Evolutionary conservation across 2,329 filamentous ascomycete genomes (phyloP).

Genomic region (Raffaelea albimanens): DNA sequence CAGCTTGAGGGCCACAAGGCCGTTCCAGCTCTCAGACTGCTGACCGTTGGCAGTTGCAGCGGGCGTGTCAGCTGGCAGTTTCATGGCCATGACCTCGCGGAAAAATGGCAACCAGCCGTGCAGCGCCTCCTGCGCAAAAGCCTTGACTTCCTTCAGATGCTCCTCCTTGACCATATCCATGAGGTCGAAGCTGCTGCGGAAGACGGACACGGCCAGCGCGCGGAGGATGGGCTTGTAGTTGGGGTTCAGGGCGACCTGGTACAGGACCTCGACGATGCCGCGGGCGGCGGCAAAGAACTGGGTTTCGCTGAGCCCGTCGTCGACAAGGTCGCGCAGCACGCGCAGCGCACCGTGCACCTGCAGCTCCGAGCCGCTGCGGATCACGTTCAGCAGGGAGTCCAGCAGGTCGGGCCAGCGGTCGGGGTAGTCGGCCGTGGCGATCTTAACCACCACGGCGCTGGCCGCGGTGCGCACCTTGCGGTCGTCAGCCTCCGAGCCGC

Average conservation of each 20-base stretch:
- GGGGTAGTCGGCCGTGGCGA: constrained; percentile 86
- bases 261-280: constrained; percentile 76
- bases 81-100: constrained; percentile 63
- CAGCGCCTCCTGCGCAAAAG: constrained; percentile 80
- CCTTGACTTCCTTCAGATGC: constrained; percentile 75
- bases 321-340: constrained; percentile 81
- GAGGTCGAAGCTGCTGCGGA: constrained; percentile 85
- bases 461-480: constrained; percentile 66
- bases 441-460: constrained; percentile 77
- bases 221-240: constrained; percentile 66
- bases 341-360: constrained; percentile 85
- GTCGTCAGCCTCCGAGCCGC: constrained; percentile 55
- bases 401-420: constrained; percentile 90
- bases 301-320: constrained; percentile 86
- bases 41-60: constrained; percentile 32
- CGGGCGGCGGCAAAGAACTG: constrained; percentile 88
- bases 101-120: constrained; percentile 86
- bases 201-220: constrained; percentile 80
- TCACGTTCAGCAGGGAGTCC: constrained; percentile 66
- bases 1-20: constrained; percentile 75
- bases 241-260: constrained; percentile 70
- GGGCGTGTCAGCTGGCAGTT: constrained; percentile 55
- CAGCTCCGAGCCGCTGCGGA: constrained; percentile 64
- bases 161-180: constrained; percentile 96
- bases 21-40: constrained; percentile 64